phyloP scores from a whole-genome alignment of 257 asterid genomes.

The Nicotiana knightiana region DNA sequence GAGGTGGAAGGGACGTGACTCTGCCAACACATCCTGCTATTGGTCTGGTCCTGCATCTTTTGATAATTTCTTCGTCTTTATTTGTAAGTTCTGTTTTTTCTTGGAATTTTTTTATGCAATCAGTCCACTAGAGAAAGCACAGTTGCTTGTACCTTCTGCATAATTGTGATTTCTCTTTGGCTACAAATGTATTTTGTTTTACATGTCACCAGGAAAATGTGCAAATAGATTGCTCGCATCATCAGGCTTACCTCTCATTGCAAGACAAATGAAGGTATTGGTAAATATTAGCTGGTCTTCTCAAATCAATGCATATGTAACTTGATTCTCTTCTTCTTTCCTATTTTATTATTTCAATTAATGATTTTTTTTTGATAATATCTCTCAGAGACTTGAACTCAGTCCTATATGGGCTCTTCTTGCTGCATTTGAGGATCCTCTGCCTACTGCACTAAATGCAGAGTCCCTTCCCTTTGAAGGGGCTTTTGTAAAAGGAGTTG shows the following conservation, averaged over 20 bases:
- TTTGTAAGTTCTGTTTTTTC: background rate
- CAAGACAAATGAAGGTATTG: conserved; percentile 92
- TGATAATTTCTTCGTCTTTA: background rate
- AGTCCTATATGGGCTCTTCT: conserved; percentile 94
- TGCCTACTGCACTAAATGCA: conserved; percentile 46
- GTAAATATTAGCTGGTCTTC: conserved; percentile 2
- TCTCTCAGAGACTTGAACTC: conserved; percentile 65
- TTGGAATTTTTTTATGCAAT: background rate
- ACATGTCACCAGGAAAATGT: conserved; percentile 71
- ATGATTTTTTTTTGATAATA: conserved; percentile 12
- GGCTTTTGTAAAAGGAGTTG: conserved; percentile 83
- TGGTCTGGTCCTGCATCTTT: background rate
- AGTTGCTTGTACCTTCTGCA: background rate
- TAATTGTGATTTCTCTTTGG: background rate
- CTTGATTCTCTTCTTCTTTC: conserved; percentile 5
- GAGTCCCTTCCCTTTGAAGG: conserved; percentile 59
- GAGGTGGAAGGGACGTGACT: background rate
- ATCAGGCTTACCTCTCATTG: conserved; percentile 91
- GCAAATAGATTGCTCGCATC: conserved; percentile 84
- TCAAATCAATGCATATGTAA: background rate
- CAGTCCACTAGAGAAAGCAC: background rate
- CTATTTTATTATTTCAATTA: background rate
- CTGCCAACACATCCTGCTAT: background rate
- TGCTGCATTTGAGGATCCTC: conserved; percentile 89
- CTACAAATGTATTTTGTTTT: background rate